These are phyloP conservation scores for Nicotiana knightiana DNA, from an alignment of 257 asterid genomes.

Conservation along the genomic window DNA sequence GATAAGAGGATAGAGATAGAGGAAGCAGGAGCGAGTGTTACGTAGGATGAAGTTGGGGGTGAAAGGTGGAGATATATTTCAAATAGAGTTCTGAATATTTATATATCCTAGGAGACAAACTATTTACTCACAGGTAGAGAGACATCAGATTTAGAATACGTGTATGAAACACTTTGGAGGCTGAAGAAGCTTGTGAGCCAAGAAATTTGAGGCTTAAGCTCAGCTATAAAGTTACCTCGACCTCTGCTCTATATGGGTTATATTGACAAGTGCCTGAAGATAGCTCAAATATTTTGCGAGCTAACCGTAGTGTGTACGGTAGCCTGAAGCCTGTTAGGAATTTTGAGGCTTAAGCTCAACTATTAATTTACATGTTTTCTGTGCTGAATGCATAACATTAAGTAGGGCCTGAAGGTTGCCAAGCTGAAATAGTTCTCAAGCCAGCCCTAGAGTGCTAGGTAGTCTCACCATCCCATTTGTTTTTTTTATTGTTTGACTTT, in stretches of 20 bases:
- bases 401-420: background rate
- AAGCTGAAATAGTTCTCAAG: background rate
- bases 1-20: background rate
- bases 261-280: background rate
- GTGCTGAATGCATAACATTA: background rate
- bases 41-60: background rate
- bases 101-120: background rate
- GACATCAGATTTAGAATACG: background rate
- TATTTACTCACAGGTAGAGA: background rate
- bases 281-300: background rate
- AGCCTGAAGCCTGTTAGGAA: background rate
- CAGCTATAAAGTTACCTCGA: background rate
- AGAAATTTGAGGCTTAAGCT: background rate
- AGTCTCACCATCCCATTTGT: background rate
- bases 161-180: background rate
- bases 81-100: background rate
- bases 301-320: background rate
- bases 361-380: background rate
- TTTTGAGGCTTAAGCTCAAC: background rate
- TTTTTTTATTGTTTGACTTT: background rate
- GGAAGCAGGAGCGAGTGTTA: background rate
- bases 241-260: background rate
- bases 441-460: background rate
- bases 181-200: background rate
- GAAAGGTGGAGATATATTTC: background rate